phyloP scores from a whole-genome alignment of 257 asterid species.

The Scutellaria minor region DNA sequence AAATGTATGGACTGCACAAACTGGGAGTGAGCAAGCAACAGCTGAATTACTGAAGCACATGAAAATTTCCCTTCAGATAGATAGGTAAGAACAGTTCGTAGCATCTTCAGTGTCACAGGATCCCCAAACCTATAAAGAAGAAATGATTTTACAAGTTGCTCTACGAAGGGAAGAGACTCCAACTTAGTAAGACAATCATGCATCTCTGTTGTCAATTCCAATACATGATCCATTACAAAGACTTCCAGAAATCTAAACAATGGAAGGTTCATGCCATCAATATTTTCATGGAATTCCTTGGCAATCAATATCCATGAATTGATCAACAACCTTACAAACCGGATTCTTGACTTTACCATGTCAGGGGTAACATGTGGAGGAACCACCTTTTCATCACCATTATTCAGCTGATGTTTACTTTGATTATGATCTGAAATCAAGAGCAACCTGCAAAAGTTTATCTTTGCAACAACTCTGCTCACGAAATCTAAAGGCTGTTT shows the following conservation, averaged over 20 bases:
- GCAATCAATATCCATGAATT: slow-evolving; percentile 70
- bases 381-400: slow-evolving; percentile 35
- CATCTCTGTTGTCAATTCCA: slow-evolving; percentile 57
- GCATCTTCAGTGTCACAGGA: slow-evolving; percentile 63
- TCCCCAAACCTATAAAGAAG: slow-evolving; percentile 86
- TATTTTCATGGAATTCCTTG: slow-evolving; percentile 47
- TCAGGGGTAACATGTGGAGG: slow-evolving; percentile 45
- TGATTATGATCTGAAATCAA: slow-evolving; percentile 47
- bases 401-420: slow-evolving; percentile 38
- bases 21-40: slow-evolving; percentile 80
- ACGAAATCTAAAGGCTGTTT: slow-evolving; percentile 60
- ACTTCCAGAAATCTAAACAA: slow-evolving; percentile 70
- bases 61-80: slow-evolving; percentile 71
- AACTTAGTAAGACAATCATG: slow-evolving; percentile 56
- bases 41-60: slow-evolving; percentile 59
- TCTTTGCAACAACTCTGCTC: slow-evolving; percentile 70
- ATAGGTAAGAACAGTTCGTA: slow-evolving; percentile 58
- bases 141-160: slow-evolving; percentile 63
- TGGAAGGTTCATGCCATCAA: slow-evolving; percentile 46
- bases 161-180: slow-evolving; percentile 68
- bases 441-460: slow-evolving; percentile 64
- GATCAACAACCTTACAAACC: slow-evolving; percentile 61
- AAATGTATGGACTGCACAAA: slow-evolving; percentile 55
- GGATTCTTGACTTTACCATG: slow-evolving; percentile 51
- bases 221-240: slow-evolving; percentile 56